These are phyloP conservation scores for Postia placenta DNA, from an alignment of 768 basidiomycete genomes.

Conservation along the genomic window DNA sequence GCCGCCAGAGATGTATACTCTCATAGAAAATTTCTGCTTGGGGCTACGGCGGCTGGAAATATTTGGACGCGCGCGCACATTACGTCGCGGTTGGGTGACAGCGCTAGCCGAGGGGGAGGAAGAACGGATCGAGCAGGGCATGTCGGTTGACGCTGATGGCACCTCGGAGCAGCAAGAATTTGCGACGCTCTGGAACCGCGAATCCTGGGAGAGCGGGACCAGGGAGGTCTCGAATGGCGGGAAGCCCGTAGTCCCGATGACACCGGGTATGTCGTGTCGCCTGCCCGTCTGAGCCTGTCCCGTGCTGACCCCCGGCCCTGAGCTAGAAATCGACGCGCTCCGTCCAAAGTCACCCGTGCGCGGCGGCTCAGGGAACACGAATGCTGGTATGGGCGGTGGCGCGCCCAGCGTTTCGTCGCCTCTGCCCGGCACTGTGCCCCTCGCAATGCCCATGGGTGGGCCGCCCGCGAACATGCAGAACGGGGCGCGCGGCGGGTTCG, in stretches of 20 bases:
- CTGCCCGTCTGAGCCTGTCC: slow-evolving; percentile 3
- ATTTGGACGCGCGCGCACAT: slow-evolving; percentile 63
- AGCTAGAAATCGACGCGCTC: slow-evolving; percentile 77
- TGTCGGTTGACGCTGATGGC: slow-evolving; percentile 21
- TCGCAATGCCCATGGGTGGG: not conserved
- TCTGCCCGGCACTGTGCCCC: slow-evolving; percentile 25
- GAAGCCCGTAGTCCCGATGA: slow-evolving; percentile 65
- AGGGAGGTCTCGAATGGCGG: slow-evolving; percentile 47
- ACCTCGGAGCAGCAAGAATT: slow-evolving; percentile 10
- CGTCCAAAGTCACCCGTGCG: slow-evolving; percentile 81
- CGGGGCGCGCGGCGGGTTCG: slow-evolving; percentile 16
- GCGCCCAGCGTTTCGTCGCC: slow-evolving; percentile 17
- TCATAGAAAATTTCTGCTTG: slow-evolving; percentile 97
- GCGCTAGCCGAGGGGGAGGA: slow-evolving; percentile 63
- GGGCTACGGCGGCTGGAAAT: slow-evolving; percentile 88
- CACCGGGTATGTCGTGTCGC: slow-evolving; percentile 35
- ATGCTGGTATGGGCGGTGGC: slow-evolving; percentile 19
- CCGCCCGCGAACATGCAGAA: slow-evolving; percentile 3
- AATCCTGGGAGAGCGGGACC: slow-evolving; percentile 59
- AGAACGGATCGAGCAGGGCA: slow-evolving; percentile 36
- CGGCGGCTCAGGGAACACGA: slow-evolving; percentile 22
- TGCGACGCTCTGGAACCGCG: slow-evolving; percentile 52
- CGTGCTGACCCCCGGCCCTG: too few relatives aligned
- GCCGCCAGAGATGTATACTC: slow-evolving; percentile 92
- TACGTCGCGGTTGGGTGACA: slow-evolving; percentile 92